Percentiles rank a stretch among this genome's conserved stretches.
Conservation (phyloP, 2,329 filamentous ascomycete genomes). For the Grosmannia penicillata region DNA sequence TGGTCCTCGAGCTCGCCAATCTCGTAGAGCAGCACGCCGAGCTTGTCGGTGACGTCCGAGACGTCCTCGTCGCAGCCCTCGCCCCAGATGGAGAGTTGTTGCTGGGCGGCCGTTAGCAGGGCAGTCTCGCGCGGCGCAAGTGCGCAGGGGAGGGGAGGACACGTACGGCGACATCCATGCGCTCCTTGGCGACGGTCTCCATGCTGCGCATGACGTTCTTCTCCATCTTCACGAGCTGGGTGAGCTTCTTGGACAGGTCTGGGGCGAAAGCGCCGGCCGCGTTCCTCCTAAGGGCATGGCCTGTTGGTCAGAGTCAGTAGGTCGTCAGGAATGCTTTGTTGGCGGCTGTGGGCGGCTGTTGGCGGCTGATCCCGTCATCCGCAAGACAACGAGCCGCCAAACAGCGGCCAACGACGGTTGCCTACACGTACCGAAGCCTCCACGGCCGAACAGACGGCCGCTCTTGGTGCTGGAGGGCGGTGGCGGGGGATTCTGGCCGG, state of each 20-base stretch:
- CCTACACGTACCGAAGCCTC: conserved; percentile 62
- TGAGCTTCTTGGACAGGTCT: conserved; percentile 93
- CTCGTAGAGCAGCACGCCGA: conserved; percentile 94
- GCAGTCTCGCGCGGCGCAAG: background rate
- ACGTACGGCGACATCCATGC: conserved; percentile 95
- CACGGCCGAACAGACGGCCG: conserved; percentile 74
- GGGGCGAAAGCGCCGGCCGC: conserved; percentile 64
- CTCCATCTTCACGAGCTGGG: conserved; percentile 98
- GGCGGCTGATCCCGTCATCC: too few relatives aligned
- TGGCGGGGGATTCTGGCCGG: conserved; percentile 61
- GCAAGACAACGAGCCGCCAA: too few relatives aligned
- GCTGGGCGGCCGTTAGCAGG: conserved; percentile 33
- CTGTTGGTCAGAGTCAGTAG: conserved; percentile 16
- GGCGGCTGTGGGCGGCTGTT: too few relatives aligned
- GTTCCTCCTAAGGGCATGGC: conserved; percentile 57
- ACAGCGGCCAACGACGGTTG: background rate
- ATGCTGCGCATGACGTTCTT: conserved; percentile 99
- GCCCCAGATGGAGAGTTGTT: conserved; percentile 98
- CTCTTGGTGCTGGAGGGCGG: conserved; percentile 84
- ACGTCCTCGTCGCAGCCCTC: conserved; percentile 94
- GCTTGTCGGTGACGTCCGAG: conserved; percentile 96
- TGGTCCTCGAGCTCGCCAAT: conserved; percentile 97
- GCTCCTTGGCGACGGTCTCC: conserved; percentile 85
- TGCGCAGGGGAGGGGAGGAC: background rate
- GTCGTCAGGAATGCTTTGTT: background rate